phyloP scores from a whole-genome alignment of 1,284 basidiomycete genomes.

The Boletus hoseneyae region DNA sequence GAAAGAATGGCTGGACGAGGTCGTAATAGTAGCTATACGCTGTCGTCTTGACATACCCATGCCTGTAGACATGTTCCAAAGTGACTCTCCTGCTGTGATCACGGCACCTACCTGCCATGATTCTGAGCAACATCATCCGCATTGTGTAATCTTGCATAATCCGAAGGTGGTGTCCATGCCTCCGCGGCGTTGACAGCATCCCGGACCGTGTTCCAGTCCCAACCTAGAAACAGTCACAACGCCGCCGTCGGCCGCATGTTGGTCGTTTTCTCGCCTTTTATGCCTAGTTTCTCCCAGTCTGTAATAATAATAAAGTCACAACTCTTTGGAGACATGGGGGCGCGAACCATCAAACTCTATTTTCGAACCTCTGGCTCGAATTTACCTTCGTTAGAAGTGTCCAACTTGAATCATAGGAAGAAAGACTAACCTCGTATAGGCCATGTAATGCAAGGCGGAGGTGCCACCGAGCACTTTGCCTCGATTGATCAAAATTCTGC shows the following conservation, averaged over 20 bases:
- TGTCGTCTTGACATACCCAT: slow-evolving; percentile 19
- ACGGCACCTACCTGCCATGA: slow-evolving; percentile 14
- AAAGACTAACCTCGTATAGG: slow-evolving; percentile 4
- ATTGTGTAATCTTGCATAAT: slow-evolving; percentile 14
- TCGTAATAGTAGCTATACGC: slow-evolving; percentile 21
- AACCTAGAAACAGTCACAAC: slow-evolving; percentile 8
- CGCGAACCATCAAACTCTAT: slow-evolving; percentile 7
- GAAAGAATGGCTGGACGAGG: slow-evolving; percentile 15
- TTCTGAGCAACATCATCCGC: slow-evolving; percentile 11
- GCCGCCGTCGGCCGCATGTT: neutral
- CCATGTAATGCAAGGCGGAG: slow-evolving; percentile 18
- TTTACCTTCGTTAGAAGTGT: neutral
- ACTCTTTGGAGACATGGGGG: neutral
- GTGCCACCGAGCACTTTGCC: slow-evolving; percentile 13
- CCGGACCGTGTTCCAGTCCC: slow-evolving; percentile 15
- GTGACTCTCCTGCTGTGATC: neutral
- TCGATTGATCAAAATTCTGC: slow-evolving; percentile 6
- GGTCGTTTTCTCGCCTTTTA: slow-evolving; percentile 10
- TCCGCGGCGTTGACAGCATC: slow-evolving; percentile 15
- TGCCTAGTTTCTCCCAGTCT: slow-evolving; percentile 21
- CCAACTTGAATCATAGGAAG: neutral
- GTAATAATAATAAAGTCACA: too few relatives aligned
- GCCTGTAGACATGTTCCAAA: neutral
- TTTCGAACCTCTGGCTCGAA: slow-evolving; percentile 12
- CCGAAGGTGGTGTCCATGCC: slow-evolving; percentile 18